Base-by-base conservation (phyloP, 2,329 filamentous ascomycete species). In the Pestalotiopsis sp. region DNA sequence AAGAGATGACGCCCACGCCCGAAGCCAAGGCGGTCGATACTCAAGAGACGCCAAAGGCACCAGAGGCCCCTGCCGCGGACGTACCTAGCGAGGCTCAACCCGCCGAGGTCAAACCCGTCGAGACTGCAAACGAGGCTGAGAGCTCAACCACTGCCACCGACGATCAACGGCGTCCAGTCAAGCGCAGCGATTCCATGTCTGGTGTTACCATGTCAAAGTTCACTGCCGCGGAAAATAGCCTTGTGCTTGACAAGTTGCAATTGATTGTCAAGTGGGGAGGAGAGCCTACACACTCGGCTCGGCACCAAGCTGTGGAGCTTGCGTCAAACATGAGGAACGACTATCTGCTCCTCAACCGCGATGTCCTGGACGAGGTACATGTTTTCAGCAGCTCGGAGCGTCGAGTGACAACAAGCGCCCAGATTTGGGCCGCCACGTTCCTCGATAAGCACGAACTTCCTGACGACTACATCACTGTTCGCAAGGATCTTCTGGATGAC, bases 221-320 rank as follows among this genome's bases (percentile, higher is more conserved):
- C 70, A 96, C 95, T 6, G 95, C 96, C 0, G 94, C 91, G 17
- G 96, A 98, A 78, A 94, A 98, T 78, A 94, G 95, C 75, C 87
- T 98, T 63, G 92, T 97, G 1, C 86, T 99, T 2, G 97, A 99
- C 79, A 99, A 99, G 80, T 84, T 99, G 41, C 96, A 99, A 79
- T 88, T 99, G 52, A 97, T 99, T 74, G 96, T 99, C 80, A 99
- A 99, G 78, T 99, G 96, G 97, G 96, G 96, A 73, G 96, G 96
- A 56, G 96, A 99, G 79, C 96, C 97, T 13, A 99, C 96, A 0
- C 97, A 99, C 80, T 97, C 96, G 36, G 97, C 96, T 40, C 90
- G 96, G 65, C 98, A 99, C 78, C 96, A 99, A 80, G 91, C 96
- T 1, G 94, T 97, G 75, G 97, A 99, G 77, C 89, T 99, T 11